Base-by-base conservation (phyloP, 257 asterid genomes). In the Cinchona pubescens region DNA sequence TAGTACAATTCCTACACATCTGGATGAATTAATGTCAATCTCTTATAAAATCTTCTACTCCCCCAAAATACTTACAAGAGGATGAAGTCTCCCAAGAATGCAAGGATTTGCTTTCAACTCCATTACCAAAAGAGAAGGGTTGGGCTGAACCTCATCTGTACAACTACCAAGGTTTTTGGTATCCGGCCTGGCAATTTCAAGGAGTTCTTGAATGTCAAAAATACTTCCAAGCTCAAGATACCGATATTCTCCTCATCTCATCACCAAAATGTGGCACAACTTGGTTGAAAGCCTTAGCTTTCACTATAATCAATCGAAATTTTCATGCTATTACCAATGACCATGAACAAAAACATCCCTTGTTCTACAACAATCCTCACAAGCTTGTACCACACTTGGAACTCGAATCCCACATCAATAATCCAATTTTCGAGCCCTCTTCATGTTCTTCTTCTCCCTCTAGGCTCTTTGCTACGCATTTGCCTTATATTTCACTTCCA, bases 221-320 rank as follows among this genome's bases (percentile, higher is more conserved):
- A n/a, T 25, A 75, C 35, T 82, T 78, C 58, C 30, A 75, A 11
- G 64, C 85, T 29, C 62, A 67, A 34, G 63, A 82, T 29, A 65
- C 48, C 5, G 82, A 82, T 66, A 38, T 82, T 29, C 14, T 82
- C 18, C 72, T 78, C 3, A 61, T 72, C 64, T 61, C 80, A 7
- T 15, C 74, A 4, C 82, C 85, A 21, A 82, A 82, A 74, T 82
- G 53, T 3, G 82, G 82, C 38, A 82, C 85, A 10, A 75, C 82
- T 4, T 74, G 78, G 82, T 12, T 82, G 15, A 82, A 82, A 58
- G 80, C 82, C 35, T 21, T 76, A 19, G 18, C 67, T 1, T 72
- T 56, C 51, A 23, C 71, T 62, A 3, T 76, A 34, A 3, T 73
- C n/a, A 76, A 80, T 37, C 71, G 76, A 25, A 23, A 3, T 3